Base-by-base conservation (phyloP, 2,329 filamentous ascomycete species). In the Scytalidium sp. region DNA sequence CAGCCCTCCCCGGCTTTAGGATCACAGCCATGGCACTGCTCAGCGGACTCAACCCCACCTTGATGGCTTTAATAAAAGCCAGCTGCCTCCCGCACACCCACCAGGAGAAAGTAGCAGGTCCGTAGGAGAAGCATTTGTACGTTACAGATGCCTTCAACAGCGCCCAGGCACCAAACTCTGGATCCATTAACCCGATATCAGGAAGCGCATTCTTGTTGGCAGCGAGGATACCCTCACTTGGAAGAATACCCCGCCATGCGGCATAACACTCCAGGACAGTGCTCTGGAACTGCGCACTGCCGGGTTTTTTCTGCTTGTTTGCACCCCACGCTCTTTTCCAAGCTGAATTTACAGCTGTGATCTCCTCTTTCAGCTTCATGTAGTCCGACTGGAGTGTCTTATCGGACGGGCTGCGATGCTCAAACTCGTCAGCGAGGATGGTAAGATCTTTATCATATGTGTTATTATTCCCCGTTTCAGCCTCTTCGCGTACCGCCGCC, bases 61-160 rank as follows among this genome's bases (percentile, higher is more conserved):
- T 36, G 11, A 36, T 41, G 0, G 60, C 56, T 39, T 67, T 67
- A 1, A 67, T 39, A 13, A 46, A 43, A 6, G 54, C 57, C 1
- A 65, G 43, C 29, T 67, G 61, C 13, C 47, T 57, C 3, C 63
- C 64, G 7, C 58, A 59, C 56, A 67, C 58, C 43, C 50, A 53
- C 64, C 64, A 67, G 2, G 54, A 45, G 5, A 65, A 50, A 1
- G 19, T 52, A 2, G 19, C 3, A 3, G 51, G 21, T 7, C 45
- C 46, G 7, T 21, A 22, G 4, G 8, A 15, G 17, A 15, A 36
- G 7, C 41, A 21, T 0, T 29, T 23, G 43, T 56, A 62, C 3
- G 22, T 49, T 2, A 49, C 53, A 1, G 74, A 77, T 1, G 76
- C 75, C 42, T 70, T 72, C 5, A 79, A 56, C 0, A 68, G 51